Base-by-base conservation (phyloP, 2,329 filamentous ascomycete species). In the Escovopsis weberi region DNA sequence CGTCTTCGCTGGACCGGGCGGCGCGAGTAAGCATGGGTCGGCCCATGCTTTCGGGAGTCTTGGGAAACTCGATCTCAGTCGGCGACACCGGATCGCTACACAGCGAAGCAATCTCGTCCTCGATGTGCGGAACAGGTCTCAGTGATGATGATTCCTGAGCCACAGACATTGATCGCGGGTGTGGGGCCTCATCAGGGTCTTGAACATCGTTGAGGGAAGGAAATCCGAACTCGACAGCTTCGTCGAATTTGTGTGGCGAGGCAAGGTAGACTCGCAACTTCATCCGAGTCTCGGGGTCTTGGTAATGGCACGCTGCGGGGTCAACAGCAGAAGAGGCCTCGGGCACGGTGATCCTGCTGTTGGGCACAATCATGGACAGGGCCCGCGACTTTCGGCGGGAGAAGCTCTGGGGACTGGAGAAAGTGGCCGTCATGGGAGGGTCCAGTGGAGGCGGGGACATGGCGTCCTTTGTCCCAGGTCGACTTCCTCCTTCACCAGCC, bases 181-280 rank as follows among this genome's bases (percentile, higher is more conserved):
- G 47, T 4, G 48, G 43, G 6, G 48, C 48, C n/a, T 41, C 49
- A 12, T 62, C 60, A 8, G 58, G 56, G 19, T 59, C 53, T 3
- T 59, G 48, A 2, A 51, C 52, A n/a, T 62, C 61, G 32, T 77
- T 71, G 33, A 68, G 67, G 0, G 80, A 78, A 0, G 87, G 86
- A 53, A 95, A 96, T 0, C 89, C 89, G 60, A 93, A 95, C 57
- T 94, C 85, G 41, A 96, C 75, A 1, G 85, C 87, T 61, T 96
- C 89, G 57, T 96, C 89, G 52, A 96, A 96, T 57, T 94, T 94
- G 51, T 94, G 85, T 1, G 88, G 83, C 1, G 87, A 94, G 7
- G 85, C 83, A 18, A 94, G 74, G 54, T 88, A 94, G 6, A 85
- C 78, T 11, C 87, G 79, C 18, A 96, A 68, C 62, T 93, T 94